phyloP scores from a whole-genome alignment of 192 early-diverging fungal genomes.

The Podila minutissima region DNA sequence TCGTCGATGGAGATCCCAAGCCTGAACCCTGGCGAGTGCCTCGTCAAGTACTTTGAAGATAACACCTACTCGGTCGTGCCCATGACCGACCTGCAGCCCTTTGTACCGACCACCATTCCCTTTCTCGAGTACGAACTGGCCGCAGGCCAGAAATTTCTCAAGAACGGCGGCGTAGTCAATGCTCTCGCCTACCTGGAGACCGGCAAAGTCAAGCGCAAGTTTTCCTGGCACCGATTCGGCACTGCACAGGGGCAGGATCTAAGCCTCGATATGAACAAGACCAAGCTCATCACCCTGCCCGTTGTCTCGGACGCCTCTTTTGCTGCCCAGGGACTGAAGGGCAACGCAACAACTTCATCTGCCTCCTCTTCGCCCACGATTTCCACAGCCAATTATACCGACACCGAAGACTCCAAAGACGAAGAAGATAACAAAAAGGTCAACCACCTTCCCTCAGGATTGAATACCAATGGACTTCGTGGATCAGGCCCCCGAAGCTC shows the following conservation, averaged over 20 bases:
- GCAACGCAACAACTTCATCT: conserved; percentile 4
- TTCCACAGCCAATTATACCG: conserved; percentile 20
- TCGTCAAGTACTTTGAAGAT: conserved; percentile 53
- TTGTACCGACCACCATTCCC: conserved; percentile 44
- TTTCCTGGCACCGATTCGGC: conserved; percentile 47
- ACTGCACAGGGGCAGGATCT: conserved; percentile 38
- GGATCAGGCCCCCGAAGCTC: neutral
- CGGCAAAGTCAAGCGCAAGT: conserved; percentile 47
- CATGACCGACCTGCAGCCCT: conserved; percentile 42
- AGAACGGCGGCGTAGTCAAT: conserved; percentile 46
- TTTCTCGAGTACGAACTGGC: conserved; percentile 38
- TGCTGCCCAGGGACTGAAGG: neutral
- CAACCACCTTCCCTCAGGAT: neutral
- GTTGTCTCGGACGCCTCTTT: conserved; percentile 36
- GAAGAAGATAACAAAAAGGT: conserved; percentile 6
- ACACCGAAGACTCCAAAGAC: conserved; percentile 20
- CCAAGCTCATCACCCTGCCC: conserved; percentile 33
- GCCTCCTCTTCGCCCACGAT: conserved; percentile 21
- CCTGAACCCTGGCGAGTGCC: conserved; percentile 42
- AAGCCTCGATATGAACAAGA: conserved; percentile 26
- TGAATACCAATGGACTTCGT: neutral
- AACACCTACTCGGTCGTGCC: conserved; percentile 50
- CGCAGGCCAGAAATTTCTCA: conserved; percentile 49
- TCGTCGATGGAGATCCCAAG: conserved; percentile 41
- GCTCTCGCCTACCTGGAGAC: conserved; percentile 38